These are phyloP conservation scores for Russula griseocarnosa DNA, from an alignment of 768 basidiomycete genomes.

Conservation along the genomic window DNA sequence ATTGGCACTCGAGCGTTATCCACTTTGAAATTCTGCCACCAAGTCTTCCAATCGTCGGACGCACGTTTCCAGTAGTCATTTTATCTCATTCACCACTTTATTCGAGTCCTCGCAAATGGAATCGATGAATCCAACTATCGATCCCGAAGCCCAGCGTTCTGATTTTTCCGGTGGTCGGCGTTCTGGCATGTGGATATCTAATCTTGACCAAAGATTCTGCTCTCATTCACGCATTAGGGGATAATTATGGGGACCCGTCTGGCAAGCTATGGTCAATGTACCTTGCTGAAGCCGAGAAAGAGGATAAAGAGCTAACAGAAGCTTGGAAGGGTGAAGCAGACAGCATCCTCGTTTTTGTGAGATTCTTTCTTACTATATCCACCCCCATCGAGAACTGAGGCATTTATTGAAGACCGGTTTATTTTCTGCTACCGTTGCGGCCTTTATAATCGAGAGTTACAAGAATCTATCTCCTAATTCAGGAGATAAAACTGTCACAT, in stretches of 20 bases:
- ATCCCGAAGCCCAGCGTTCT: background rate
- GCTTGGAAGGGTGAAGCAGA: slow-evolving; percentile 15
- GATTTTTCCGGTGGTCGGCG: background rate
- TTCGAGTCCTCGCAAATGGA: background rate
- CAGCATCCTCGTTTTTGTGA: slow-evolving; percentile 16
- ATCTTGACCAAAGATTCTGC: background rate
- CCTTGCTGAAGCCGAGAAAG: slow-evolving; percentile 7
- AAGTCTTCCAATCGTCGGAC: background rate
- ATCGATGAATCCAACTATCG: background rate
- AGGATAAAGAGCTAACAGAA: slow-evolving; percentile 1
- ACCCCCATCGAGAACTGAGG: background rate
- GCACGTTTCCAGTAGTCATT: background rate
- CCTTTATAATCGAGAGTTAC: slow-evolving; percentile 16
- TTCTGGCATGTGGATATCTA: background rate
- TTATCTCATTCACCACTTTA: background rate
- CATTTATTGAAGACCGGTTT: slow-evolving; percentile 15
- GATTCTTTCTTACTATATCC: background rate
- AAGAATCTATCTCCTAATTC: slow-evolving; percentile 13
- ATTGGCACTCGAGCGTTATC: too few species aligned
- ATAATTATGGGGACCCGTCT: slow-evolving; percentile 7
- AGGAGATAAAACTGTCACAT: background rate
- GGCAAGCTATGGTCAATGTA: slow-evolving; percentile 17
- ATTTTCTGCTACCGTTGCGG: slow-evolving; percentile 16
- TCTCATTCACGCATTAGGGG: background rate
- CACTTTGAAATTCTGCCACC: too few species aligned